phyloP scores from a whole-genome alignment of 768 basidiomycete species.

The Lactarius vividus region DNA sequence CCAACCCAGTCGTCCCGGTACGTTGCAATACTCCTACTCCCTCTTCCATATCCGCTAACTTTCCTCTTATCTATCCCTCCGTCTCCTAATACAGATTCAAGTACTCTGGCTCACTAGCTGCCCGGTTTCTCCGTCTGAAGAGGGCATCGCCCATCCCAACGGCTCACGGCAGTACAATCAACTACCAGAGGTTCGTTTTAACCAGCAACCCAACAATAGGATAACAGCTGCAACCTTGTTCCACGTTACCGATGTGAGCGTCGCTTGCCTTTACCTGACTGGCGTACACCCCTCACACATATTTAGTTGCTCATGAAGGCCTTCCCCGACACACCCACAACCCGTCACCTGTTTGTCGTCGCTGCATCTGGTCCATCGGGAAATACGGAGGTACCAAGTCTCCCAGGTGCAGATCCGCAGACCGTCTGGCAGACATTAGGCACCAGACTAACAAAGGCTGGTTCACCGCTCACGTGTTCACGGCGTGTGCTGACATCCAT shows the following conservation, averaged over 20 bases:
- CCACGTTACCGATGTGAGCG: slow-evolving; percentile 23
- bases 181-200: slow-evolving; percentile 27
- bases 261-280: slow-evolving; percentile 3
- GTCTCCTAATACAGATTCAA: slow-evolving; percentile 20
- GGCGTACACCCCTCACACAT: neutral
- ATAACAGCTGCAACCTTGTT: slow-evolving; percentile 26
- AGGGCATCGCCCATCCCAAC: slow-evolving; percentile 20
- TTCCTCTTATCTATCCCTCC: neutral
- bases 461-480: slow-evolving; percentile 17
- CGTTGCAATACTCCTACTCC: neutral
- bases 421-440: slow-evolving; percentile 18
- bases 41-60: neutral
- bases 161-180: slow-evolving; percentile 23
- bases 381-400: slow-evolving; percentile 13
- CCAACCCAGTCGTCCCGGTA: slow-evolving; percentile 27
- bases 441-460: slow-evolving; percentile 22
- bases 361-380: slow-evolving; percentile 27
- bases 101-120: slow-evolving; percentile 24
- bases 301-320: slow-evolving; percentile 20
- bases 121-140: slow-evolving; percentile 22
- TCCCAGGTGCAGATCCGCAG: slow-evolving; percentile 18
- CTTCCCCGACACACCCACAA: slow-evolving; percentile 21
- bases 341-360: slow-evolving; percentile 28
- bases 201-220: slow-evolving; percentile 22
- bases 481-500: slow-evolving; percentile 15